Conservation (phyloP, 768 basidiomycete species). For the Termitomyces sp. region DNA sequence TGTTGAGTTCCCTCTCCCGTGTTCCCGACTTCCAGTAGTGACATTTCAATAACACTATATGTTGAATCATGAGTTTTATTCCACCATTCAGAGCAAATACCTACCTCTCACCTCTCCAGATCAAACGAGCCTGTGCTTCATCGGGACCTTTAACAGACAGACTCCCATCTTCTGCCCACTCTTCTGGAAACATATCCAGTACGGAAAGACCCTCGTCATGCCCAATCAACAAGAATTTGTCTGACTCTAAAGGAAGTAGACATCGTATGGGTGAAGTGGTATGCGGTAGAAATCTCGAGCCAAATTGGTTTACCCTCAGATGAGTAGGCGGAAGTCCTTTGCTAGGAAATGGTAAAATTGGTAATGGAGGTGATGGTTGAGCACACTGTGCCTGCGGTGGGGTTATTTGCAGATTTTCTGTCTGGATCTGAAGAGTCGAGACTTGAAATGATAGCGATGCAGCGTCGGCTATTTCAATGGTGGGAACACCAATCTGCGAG, state of each 20-base stretch:
- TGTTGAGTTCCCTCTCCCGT: constrained; percentile 44
- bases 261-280: constrained; percentile 69
- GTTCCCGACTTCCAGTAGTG: constrained; percentile 65
- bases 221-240: constrained; percentile 68
- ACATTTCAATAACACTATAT: constrained; percentile 70
- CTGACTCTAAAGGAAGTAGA: constrained; percentile 61
- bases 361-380: constrained; percentile 24
- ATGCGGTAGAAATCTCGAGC: constrained; percentile 82
- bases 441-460: constrained; percentile 7
- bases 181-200: constrained; percentile 75
- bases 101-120: constrained; percentile 80
- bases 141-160: constrained; percentile 54
- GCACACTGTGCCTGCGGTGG: constrained; percentile 15
- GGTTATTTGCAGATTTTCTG: constrained; percentile 29
- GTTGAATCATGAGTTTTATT: neutral
- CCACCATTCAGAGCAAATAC: constrained; percentile 13
- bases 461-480: constrained; percentile 1
- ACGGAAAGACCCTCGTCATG: constrained; percentile 79
- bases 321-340: constrained; percentile 56
- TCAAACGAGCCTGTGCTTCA: constrained; percentile 58
- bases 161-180: constrained; percentile 50
- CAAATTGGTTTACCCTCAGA: constrained; percentile 69
- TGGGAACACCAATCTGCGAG: constrained; percentile 4
- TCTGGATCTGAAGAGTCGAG: constrained; percentile 33
- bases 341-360: constrained; percentile 38